Base-by-base conservation (phyloP, 2,329 filamentous ascomycete species). In the Ceratocystis colombiana region DNA sequence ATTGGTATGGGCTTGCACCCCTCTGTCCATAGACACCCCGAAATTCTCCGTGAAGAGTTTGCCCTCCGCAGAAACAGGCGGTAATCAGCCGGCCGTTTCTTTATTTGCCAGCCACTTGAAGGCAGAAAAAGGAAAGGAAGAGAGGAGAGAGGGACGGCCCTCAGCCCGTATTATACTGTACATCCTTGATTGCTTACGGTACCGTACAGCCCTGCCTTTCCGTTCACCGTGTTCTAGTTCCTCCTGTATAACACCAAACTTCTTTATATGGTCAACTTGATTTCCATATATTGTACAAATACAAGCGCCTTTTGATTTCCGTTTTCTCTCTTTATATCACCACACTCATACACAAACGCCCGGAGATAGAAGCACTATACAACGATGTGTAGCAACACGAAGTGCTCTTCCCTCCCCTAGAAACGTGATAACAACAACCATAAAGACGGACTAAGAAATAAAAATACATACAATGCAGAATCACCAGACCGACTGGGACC, bases 1-100 rank as follows among this genome's bases (percentile, higher is more conserved):
- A 87, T 97, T 72, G 94, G 92, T 1, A 82, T 96, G 73, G 94
- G 94, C 17, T 79, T 97, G 68, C 91, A 97, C 82, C 94, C 94
- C 28, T 95, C 87, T 74, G 88, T 95, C 66, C 89, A 99, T 78
- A 80, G 81, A 70, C 94, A 99, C 77, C 94, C 94, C 2, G 89
- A 95, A 75, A 80, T 96, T 67, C 75, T 96, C 70, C 78, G 80
- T 67, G 71, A 75, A 12, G 69, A 74, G 22, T 76, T 76, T 59
- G 65, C 53, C 10, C n/a, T 45, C 25, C 53, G 61, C 25, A 67
- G 62, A 45, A 61, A 45, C 63, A 66, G 28, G 45, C 61, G 46
- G 64, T 67, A 63, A 30, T 46, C 28, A 30, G 30, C 55, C 3
- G 5, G 50, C 10, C 20, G 25, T 1, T 55, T 15, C 50, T 5